Evolutionary conservation across 805 yeast genomes (phyloP), one percentile per base, ranked within the genome.

Genomic region (Metschnikowia reukaufii): DNA sequence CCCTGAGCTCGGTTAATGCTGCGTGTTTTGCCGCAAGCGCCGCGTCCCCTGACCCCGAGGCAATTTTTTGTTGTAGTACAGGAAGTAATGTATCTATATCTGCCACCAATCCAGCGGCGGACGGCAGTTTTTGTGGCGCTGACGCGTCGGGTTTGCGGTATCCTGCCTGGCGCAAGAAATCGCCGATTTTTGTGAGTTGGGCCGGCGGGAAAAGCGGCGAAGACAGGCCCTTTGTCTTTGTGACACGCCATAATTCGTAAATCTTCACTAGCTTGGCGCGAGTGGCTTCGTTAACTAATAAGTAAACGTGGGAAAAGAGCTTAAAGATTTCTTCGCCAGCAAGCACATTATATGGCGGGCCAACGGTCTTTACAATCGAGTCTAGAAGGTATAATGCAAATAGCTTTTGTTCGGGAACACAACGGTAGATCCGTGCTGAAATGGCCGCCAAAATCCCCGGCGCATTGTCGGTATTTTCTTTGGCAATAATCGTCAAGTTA

Each of bases 361-460:
- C 97, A 27, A 88, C 84, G 59, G 84, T 88, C 65, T 94, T 94
- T 68, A 92, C 86, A 39, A 94, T 86, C 15, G 97, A 90, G 65
- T 94, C 98, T 46, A 94, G 67, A 38, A 92, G 74, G 62, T 92
- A 94, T 50, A 94, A 74, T 4, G 94, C 82, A 57, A 80, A 94
- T 39, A 94, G 74, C 66, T 94, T 94, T 54, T 88, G 91, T 10
- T 79, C 77, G 1, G 97, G 97, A 2, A 87, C 78, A 59, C 94
- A 78, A 63, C 80, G 84, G 54, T 78, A 76, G 40, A 92, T 83
- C 64, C 96, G 79, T 43, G 74, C 75, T 55, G 84, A 88, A 45
- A 94, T 79, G 13, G 90, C 88, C 44, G 79, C 79, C 15, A 87
- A 80, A 36, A 94, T 87, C 40, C 84, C 87, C 44, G 81, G 79